Base-by-base conservation (phyloP, 768 basidiomycete species). In the Scleroderma bovista region DNA sequence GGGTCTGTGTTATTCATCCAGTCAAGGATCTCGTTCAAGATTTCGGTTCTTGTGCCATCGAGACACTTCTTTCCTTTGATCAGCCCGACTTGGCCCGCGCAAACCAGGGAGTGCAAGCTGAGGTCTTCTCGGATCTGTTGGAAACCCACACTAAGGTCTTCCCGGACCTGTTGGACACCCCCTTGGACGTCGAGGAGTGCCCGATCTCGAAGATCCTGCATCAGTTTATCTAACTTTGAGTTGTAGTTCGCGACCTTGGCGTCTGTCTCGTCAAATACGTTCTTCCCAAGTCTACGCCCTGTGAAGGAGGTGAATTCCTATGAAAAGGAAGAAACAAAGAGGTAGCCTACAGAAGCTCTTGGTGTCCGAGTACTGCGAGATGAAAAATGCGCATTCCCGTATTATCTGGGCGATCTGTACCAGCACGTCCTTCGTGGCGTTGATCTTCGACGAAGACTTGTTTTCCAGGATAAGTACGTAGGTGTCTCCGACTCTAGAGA, bases 331-430 rank as follows among this genome's bases (percentile, higher is more conserved):
- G 26, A 11, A 7, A 8, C n/a, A 12, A 10, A 2, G 13, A 12
- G 26, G 9, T 9, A 9, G 52, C 56, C 3, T 29, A 64, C 61
- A 42, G 41, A 58, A 59, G 23, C 44, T 57, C 41, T 57, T 57
- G 8, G 48, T 59, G 32, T 50, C 52, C 13, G 61, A 55, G 48
- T 66, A 66, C n/a, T 59, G 58, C 9, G 51, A 55, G 23, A 66
- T 63, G 42, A 66, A 66, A 47, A 59, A 55, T 0, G 55, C 63
- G 37, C 64, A 66, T 36, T 66, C 64, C 10, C 45, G 55, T 2
- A 59, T 58, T 50, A 64, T 60, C 17, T 56, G 45, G 0, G 52
- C 46, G 26, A 65, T 47, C 2, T 29, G 20, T 22, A 22, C 32
- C 12, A 33, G 17, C 17, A 45, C 36, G 7, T 4, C 10, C 11